Evolutionary conservation across 1,284 basidiomycete genomes (phyloP).

Genomic region (Fistulina hepatica): DNA sequence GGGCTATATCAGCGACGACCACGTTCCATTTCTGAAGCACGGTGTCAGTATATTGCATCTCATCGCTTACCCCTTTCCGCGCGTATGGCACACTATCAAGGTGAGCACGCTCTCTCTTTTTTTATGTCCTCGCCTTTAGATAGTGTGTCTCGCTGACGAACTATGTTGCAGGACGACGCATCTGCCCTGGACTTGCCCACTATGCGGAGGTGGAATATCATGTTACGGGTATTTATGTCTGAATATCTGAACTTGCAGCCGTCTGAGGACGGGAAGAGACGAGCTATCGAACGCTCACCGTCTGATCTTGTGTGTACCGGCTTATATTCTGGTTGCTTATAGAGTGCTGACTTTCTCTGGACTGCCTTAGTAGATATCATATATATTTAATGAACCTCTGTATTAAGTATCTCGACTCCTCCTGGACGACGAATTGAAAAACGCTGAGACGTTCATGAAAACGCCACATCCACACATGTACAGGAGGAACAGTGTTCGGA

Average conservation of each 20-base stretch:
- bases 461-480: too few species aligned
- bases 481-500: too few species aligned
- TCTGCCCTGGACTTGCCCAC: slow-evolving; percentile 79
- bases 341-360: too few species aligned
- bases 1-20: slow-evolving; percentile 86
- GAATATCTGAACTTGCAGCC: slow-evolving; percentile 80
- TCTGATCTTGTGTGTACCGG: too few species aligned
- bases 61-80: slow-evolving; percentile 84
- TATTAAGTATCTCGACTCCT: too few species aligned
- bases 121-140: neutral
- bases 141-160: slow-evolving; percentile 5
- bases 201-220: slow-evolving; percentile 81
- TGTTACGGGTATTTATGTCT: slow-evolving; percentile 79
- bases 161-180: slow-evolving; percentile 65
- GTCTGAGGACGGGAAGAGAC: too few species aligned
- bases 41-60: slow-evolving; percentile 90
- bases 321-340: too few species aligned
- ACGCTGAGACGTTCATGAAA: too few species aligned
- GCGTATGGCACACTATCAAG: slow-evolving; percentile 79
- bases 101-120: slow-evolving; percentile 32
- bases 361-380: too few species aligned
- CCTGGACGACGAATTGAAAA: too few species aligned
- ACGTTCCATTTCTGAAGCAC: slow-evolving; percentile 76
- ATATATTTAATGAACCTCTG: too few species aligned
- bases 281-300: too few species aligned